Evolutionary conservation across 2,329 filamentous ascomycete genomes (phyloP), one percentile per base, ranked within the genome.

Genomic region (Ophiobolus disseminans): DNA sequence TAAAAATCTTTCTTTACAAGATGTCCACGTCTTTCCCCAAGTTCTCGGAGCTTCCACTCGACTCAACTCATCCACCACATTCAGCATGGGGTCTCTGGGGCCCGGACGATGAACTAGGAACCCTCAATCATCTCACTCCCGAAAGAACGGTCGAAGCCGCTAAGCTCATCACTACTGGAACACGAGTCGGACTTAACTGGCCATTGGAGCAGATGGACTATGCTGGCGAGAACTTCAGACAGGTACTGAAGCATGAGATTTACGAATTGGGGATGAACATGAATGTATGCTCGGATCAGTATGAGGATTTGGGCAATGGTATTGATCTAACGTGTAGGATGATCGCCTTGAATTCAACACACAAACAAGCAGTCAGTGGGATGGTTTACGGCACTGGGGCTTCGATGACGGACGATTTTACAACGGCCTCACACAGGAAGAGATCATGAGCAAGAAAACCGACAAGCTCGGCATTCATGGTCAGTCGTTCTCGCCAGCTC

Each of bases 341-440:
- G 63, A 66, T 36, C 49, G 56, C 53, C 58, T 84, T 5, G 68
- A 73, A 3, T 78, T 85, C 70, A 84, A 85, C 63, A 85, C 82
- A 0, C 82, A 85, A 57, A 68, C 70, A 25, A 78, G 77, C 44
- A 80, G 75, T 19, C 82, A 85, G 64, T 85, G 81, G 82, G 82
- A 85, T 28, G 57, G 57, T 1, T 38, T 63, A 8, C 42, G 59
- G 10, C 59, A 63, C 31, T 59, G 49, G 49, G 59, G 53, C 7
- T 62, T 58, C 37, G 58, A 64, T 32, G 51, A 62, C 34, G 53
- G 58, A 5, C 39, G 37, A n/a, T 62, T 64, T 30, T 64, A 62
- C 36, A 59, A 58, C 23, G 59, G 59, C 3, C 40, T 58, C 4
- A 62, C 53, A 1, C 50, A 57, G 37, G 48, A 53, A 22, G 59